phyloP scores from a whole-genome alignment of 2,329 filamentous ascomycete species.

The Colletotrichum graminicola region DNA sequence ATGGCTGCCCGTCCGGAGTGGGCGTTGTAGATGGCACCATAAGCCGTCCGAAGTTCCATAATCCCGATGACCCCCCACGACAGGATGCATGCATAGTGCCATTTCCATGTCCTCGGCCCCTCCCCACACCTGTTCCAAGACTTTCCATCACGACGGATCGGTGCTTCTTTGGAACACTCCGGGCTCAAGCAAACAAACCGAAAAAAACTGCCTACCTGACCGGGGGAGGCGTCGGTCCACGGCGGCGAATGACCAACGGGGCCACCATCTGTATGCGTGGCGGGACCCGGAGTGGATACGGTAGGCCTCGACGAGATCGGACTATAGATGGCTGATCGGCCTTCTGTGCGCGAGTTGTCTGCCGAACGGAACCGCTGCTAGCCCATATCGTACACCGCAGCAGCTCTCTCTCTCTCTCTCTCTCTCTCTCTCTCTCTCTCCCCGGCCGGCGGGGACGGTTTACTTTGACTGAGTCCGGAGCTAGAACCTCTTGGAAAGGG shows the following conservation, averaged over 20 bases:
- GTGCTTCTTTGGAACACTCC: not conserved
- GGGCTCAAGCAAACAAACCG: not conserved
- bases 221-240: constrained; percentile 14
- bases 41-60: constrained; percentile 7
- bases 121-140: not conserved
- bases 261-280: constrained; percentile 13
- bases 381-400: not conserved
- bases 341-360: not conserved
- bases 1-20: constrained; percentile 3
- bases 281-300: constrained; percentile 31
- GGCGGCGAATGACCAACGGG: constrained; percentile 19
- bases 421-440: too few relatives aligned
- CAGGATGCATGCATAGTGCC: constrained; percentile 33
- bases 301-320: constrained; percentile 31
- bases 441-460: not conserved
- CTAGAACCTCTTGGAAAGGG: constrained; percentile 11
- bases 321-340: constrained; percentile 31
- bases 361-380: constrained; percentile 3
- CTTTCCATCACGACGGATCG: constrained; percentile 15
- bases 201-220: not conserved
- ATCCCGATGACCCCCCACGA: constrained; percentile 5
- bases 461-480: constrained; percentile 10
- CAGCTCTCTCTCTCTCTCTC: too few relatives aligned
- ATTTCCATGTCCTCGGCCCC: not conserved
- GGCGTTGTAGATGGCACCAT: not conserved